phyloP scores from a whole-genome alignment of 2,329 filamentous ascomycete species.

The Clarireedia monteithiana region DNA sequence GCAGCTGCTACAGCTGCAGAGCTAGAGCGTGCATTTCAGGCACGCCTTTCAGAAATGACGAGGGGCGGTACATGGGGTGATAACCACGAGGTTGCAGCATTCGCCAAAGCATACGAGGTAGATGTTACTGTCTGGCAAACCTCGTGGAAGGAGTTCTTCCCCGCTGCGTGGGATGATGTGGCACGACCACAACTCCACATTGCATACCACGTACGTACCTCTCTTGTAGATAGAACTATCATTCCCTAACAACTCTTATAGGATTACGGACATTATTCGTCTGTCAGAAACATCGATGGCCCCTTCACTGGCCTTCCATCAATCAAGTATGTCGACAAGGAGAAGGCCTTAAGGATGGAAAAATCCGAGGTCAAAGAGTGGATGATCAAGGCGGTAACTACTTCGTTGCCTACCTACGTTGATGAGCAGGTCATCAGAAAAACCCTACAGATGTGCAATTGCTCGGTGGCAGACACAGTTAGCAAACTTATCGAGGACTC shows the following conservation, averaged over 20 bases:
- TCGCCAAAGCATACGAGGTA: slow-evolving; percentile 51
- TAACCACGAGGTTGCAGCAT: slow-evolving; percentile 60
- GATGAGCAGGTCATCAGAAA: slow-evolving; percentile 43
- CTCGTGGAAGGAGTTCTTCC: slow-evolving; percentile 33
- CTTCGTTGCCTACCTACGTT: slow-evolving; percentile 29
- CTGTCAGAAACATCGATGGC: slow-evolving; percentile 47
- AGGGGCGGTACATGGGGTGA: slow-evolving; percentile 55
- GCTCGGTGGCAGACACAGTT: slow-evolving; percentile 46
- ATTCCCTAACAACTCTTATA: background rate
- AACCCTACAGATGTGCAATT: slow-evolving; percentile 49
- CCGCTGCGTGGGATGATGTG: background rate
- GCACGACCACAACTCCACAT: background rate
- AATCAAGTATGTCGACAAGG: slow-evolving; percentile 34
- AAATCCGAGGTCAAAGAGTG: slow-evolving; percentile 40
- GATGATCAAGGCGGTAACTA: slow-evolving; percentile 44
- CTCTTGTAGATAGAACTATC: background rate
- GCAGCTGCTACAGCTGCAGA: slow-evolving; percentile 45
- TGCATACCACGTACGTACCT: background rate
- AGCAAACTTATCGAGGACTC: slow-evolving; percentile 37
- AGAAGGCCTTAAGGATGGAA: slow-evolving; percentile 30
- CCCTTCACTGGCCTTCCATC: slow-evolving; percentile 48
- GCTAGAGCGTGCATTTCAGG: slow-evolving; percentile 42
- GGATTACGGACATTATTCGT: slow-evolving; percentile 51
- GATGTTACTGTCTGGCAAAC: slow-evolving; percentile 49
- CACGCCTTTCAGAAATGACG: slow-evolving; percentile 52